Evolutionary conservation across 2,329 filamentous ascomycete genomes (phyloP), one percentile per base, ranked within the genome.

Genomic region (Berkeleyomyces basicola): DNA sequence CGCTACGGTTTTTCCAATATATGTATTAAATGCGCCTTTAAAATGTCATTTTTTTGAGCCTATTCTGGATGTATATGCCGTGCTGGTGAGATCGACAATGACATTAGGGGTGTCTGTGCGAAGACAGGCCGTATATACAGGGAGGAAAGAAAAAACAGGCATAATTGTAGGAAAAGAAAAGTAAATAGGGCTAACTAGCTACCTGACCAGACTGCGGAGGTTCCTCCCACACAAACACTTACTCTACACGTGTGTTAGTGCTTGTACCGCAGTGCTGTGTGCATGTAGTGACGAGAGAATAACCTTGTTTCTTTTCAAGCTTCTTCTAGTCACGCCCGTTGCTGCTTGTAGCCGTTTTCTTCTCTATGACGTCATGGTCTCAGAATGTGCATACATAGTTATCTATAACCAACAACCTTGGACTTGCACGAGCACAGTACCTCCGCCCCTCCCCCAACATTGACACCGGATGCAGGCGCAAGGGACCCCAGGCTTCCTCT

Each of bases 101-200:
- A 55, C 49, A 55, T 55, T 37, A 55, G 49, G 49, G 49, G 49
- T 53, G 49, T 53, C 49, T 53, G 49, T 53, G 49, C 49, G 49
- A 55, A 11, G 23, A 53, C 7, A 14, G 33, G 33, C 23, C 23
- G 23, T 23, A 23, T 23, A 23, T 23, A 55, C 31, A 55, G 14
- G 49, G 10, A 55, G 49, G 4, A 55, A 37, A 47, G 36, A 55
- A 37, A 55, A 55, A 55, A 14, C 7, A 14, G 49, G 49, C 49
- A 53, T 36, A 37, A 55, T 10, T 9, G 7, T 14, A 33, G 33
- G 6, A 33, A 10, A 14, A 4, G 7, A 37, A 33, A 33, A 39
- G 10, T 33, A 33, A 31, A 51, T 16, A 31, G 16, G 42, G 42
- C 42, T 5, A 46, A 46, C 14, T 43, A 11, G 42, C 9, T 9